phyloP scores from a whole-genome alignment of 2,329 filamentous ascomycete species.

The Scedosporium apiospermum region DNA sequence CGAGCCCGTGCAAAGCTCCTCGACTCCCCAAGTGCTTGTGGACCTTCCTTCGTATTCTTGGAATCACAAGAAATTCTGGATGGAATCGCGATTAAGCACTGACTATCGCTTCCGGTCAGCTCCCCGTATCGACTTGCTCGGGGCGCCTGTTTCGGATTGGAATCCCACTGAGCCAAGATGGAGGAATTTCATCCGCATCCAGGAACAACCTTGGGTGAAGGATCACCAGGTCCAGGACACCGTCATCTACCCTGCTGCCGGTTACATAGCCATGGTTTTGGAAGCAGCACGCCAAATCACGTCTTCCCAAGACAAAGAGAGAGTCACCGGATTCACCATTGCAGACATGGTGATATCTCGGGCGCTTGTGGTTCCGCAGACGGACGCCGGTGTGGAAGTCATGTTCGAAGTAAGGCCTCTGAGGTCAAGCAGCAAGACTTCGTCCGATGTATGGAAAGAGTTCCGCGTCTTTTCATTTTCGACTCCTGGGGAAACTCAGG shows the following conservation, averaged over 20 bases:
- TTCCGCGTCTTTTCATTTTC: neutral
- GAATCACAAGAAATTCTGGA: slow-evolving; percentile 21
- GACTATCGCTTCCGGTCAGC: slow-evolving; percentile 19
- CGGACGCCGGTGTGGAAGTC: neutral
- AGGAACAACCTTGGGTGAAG: slow-evolving; percentile 24
- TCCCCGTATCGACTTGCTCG: slow-evolving; percentile 29
- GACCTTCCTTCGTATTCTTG: slow-evolving; percentile 18
- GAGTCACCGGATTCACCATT: neutral
- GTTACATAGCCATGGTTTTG: slow-evolving; percentile 23
- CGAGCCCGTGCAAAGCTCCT: neutral
- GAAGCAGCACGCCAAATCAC: slow-evolving; percentile 18
- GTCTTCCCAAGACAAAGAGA: neutral
- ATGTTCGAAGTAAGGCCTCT: neutral
- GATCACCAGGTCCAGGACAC: slow-evolving; percentile 21
- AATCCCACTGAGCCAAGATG: slow-evolving; percentile 16
- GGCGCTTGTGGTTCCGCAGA: neutral
- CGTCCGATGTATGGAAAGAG: neutral
- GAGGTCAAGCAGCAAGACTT: neutral
- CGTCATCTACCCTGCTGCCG: slow-evolving; percentile 27
- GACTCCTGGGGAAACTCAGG: neutral
- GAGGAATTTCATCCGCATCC: slow-evolving; percentile 15
- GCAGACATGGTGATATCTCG: neutral
- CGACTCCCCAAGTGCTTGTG: slow-evolving; percentile 1
- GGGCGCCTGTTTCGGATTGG: slow-evolving; percentile 14
- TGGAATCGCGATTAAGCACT: slow-evolving; percentile 18